Base-by-base conservation (phyloP, 1,284 basidiomycete genomes). In the Ustilago xerochloae region DNA sequence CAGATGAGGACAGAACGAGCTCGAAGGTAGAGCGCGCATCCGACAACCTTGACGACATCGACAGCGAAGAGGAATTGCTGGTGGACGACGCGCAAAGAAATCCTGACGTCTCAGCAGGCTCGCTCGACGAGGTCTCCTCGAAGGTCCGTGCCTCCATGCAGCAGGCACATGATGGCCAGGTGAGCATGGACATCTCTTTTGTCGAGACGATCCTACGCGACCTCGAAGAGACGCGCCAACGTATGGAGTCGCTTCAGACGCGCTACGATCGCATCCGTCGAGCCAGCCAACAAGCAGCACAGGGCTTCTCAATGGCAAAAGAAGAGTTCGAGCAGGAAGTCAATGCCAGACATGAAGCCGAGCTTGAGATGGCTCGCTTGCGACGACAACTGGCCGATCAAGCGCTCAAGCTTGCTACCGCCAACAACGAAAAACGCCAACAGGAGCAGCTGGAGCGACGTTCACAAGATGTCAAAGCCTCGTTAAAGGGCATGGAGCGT, bases 281-380 rank as follows among this genome's bases (percentile, higher is more conserved):
- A 3, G 75, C 68, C n/a, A 96, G 93, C 83, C 92, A 93, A 81
- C 92, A 93, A 78, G 94, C 93, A 75, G 92, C 94, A 62, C 92
- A 95, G 72, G 95, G 96, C 15, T 87, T 98, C 58, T 91, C 91
- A 0, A 92, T 94, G 39, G 95, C 96, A 2, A 92, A 94, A 73
- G 91, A 92, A 54, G 95, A 98, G 84, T 97, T 95, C 82, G 94
- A 97, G 83, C 90, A 89, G 60, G 95, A 98, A 85, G 88, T 94
- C 46, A 90, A 92, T 57, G 90, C 91, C 29, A 89, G 95, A 20
- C 89, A 91, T 22, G 94, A 97, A 72, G 92, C 93, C 2, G 94
- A 98, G 86, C 90, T 92, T 0, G 94, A 97, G 86, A 92, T 97
- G 71, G 91, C 90, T 16, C 89, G 92, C 50, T 86, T 99, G 35